These are phyloP conservation scores for Cichorium intybus DNA, from an alignment of 140 eudicot genomes.

Conservation along the genomic window DNA sequence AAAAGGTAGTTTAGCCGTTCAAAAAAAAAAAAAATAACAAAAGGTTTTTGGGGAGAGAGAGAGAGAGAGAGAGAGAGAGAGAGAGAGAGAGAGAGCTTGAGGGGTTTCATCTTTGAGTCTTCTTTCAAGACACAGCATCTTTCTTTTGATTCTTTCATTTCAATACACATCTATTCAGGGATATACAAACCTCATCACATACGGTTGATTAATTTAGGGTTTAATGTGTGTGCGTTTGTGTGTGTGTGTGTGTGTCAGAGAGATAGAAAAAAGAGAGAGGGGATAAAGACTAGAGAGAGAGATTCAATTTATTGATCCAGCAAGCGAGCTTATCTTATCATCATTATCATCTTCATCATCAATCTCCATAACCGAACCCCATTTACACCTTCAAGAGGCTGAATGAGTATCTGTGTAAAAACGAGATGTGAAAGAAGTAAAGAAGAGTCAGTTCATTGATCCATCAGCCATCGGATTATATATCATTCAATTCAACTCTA, in stretches of 20 bases:
- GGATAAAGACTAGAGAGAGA: not conserved
- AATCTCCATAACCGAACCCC: slow-evolving; percentile 22
- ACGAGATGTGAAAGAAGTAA: slow-evolving; percentile 11
- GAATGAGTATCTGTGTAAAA: slow-evolving; percentile 13
- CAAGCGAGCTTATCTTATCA: slow-evolving; percentile 36
- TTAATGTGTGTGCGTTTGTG: slow-evolving; percentile 22
- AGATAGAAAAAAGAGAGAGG: slow-evolving; percentile 2
- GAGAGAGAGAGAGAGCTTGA: not conserved
- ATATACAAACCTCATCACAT: slow-evolving; percentile 7
- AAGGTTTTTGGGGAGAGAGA: too few relatives aligned
- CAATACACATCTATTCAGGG: slow-evolving; percentile 15
- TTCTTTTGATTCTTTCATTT: slow-evolving; percentile 22
- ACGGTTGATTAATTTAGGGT: slow-evolving; percentile 21
- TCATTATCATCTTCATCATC: slow-evolving; percentile 27
- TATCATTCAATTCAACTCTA: slow-evolving; percentile 19
- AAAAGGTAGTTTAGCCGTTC: too few relatives aligned
- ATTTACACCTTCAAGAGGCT: slow-evolving; percentile 15
- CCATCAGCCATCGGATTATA: slow-evolving; percentile 25
- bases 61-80: slow-evolving; percentile 23
- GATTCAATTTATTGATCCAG: slow-evolving; percentile 34
- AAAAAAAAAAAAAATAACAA: too few relatives aligned
- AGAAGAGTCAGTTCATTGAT: slow-evolving; percentile 23
- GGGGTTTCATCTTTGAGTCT: slow-evolving; percentile 24
- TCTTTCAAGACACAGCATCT: slow-evolving; percentile 39
- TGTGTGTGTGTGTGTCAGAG: slow-evolving; percentile 19